Evolutionary conservation across 352 stramenopile species (phyloP).

Genomic region (Globisporangium yorkense): DNA sequence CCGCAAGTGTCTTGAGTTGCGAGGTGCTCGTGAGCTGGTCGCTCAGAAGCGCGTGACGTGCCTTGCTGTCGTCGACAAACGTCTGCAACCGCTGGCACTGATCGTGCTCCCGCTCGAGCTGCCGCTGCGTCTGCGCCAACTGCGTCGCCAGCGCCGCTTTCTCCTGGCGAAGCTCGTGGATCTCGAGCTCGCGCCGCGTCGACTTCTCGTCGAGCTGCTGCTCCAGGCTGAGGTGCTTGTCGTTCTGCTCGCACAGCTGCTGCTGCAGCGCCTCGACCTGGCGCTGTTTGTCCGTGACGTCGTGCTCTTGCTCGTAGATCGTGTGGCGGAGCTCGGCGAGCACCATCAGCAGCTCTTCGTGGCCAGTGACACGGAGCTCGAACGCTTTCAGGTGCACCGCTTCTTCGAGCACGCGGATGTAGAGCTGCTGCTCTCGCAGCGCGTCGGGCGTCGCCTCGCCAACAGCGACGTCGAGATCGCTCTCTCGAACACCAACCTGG

Average conservation of each 20-base stretch:
- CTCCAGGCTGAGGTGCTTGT: conserved; percentile 15
- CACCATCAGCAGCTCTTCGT: conserved; percentile 73
- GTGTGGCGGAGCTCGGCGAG: conserved; percentile 72
- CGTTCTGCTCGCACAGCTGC: conserved; percentile 22
- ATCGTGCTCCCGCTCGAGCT: conserved; percentile 22
- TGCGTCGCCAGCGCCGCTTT: conserved; percentile 23
- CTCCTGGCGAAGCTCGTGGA: conserved; percentile 17
- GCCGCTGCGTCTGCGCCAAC: conserved; percentile 21
- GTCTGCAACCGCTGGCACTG: conserved; percentile 13
- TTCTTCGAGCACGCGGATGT: conserved; percentile 77
- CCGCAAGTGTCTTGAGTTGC: conserved; percentile 22
- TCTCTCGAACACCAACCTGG: conserved; percentile 21
- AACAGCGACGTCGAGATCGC: not conserved
- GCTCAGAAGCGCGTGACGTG: conserved; percentile 18
- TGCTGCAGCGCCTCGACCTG: conserved; percentile 8
- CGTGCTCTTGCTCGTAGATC: conserved; percentile 66
- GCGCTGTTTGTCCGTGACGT: conserved; percentile 26
- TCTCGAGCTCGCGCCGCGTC: conserved; percentile 16
- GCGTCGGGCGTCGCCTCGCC: not conserved
- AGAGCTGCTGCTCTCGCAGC: conserved; percentile 42
- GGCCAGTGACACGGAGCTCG: conserved; percentile 58
- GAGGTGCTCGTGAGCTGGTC: conserved; percentile 12
- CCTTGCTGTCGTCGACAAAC: conserved; percentile 10
- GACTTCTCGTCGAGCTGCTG: conserved; percentile 15
- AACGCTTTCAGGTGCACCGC: conserved; percentile 63